Base-by-base conservation (phyloP, 441 rosid genomes). In the Pelargonium cotyledonis region DNA sequence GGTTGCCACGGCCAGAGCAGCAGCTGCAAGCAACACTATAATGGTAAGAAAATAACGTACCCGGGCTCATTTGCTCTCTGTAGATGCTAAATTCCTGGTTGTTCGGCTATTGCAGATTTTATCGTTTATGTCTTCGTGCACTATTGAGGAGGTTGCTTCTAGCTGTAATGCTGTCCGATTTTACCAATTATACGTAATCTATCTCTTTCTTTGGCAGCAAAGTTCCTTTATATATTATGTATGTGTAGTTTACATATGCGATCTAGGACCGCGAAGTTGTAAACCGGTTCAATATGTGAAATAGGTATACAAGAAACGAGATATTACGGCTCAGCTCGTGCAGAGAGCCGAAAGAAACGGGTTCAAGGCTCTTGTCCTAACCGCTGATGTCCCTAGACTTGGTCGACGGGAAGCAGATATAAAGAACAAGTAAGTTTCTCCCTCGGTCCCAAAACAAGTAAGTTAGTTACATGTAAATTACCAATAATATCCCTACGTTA, bases 111-210 rank as follows among this genome's bases (percentile, higher is more conserved):
- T 78, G 57, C 84, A 94, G 99, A 88, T 90, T 8, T 75, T 94
- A 58, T 94, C 99, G 38, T 88, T 97, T 3, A 91, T 86, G 91
- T 86, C 95, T 69, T 91, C 97, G 68, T 87, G 90, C 71, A 94
- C 97, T 66, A 95, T 91, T 0, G 99, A 91, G 80, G 97, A 94
- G 84, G 94, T 94, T 70, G 89, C 91, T 79, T 94, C 99, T 26
- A 94, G 95, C 0, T 96, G 96, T 61, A 92, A 94, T 5, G 97
- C 96, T 74, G 81, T 91, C 78, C 92, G 90, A 16, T 89, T 94
- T 82, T 94, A 89, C 86, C 97, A 91, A 74, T 96, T 94, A 43
- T 94, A 89, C 77, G 97, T 91, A 74, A 86, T 53, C 19, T 35
- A 53, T 53, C 60, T 53, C 60, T 15, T n/a, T n/a, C 19, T 53